Base-by-base conservation (phyloP, 257 asterid species). In the Galeopsis tetrahit region DNA sequence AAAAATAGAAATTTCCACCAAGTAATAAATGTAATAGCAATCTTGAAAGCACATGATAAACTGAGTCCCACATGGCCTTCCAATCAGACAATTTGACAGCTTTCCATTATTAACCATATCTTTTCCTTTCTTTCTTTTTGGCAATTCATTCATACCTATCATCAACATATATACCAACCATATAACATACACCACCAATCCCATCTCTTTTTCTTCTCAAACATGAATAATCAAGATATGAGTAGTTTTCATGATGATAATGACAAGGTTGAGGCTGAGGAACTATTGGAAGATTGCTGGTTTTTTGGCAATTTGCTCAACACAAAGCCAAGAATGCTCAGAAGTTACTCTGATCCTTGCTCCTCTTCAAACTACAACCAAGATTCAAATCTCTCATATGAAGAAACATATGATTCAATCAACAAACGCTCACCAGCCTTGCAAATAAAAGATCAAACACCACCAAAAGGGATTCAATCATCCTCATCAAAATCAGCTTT, bases 291-390 rank as follows among this genome's bases (percentile, higher is more conserved):
- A 35, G 90, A 87, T 11, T 63, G 73, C 48, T 91, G 97, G 97
- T 91, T 91, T 75, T 91, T 91, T 39, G 87, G 93, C 15, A 91
- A 87, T 69, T 80, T 86, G 73, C 85, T 87, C 4, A 77, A 76
- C 15, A 73, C 78, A 0, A 91, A 83, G 28, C 49, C 86, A 34
- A 80, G 72, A 63, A 90, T 90, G 92, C 52, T 77, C 0, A 76
- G 89, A 66, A 83, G 91, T 67, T 77, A 71, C 63, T 90, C 95
- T 43, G 91, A 90, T 72, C 89, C 92, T 11, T 78, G 84, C 74
- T 75, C 92, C 31, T 76, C 84, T n/a, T 78, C 81, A 9, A 46
- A 66, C 65, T 28, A 11, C 10, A 38, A 49, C 65, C 79, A 49
- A 3, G 78, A 81, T 2, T n/a, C 10, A 7, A 55, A 46, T 38